These are phyloP conservation scores for Penstemon newberryi DNA, from an alignment of 257 asterid species.

Conservation along the genomic window DNA sequence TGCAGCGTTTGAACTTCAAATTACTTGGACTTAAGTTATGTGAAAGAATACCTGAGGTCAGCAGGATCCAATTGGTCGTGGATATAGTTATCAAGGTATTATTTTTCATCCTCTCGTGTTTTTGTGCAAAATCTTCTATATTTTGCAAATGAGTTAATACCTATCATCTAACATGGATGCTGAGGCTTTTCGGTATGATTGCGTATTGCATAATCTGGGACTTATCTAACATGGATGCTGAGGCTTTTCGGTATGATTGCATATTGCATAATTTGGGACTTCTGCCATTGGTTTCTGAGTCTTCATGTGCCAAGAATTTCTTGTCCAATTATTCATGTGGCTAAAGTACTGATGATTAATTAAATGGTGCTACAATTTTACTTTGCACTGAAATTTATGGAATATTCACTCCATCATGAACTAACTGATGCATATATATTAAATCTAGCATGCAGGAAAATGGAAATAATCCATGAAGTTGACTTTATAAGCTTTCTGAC, in stretches of 20 bases:
- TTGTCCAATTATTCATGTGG: not conserved
- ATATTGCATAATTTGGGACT: conserved; percentile 13
- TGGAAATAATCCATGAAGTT: conserved; percentile 16
- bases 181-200: conserved; percentile 13
- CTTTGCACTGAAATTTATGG: not conserved
- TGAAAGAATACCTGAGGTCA: conserved; percentile 65
- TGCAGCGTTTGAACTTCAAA: conserved; percentile 87
- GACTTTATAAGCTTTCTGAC: conserved; percentile 4
- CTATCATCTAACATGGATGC: conserved; percentile 15
- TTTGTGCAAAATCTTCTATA: not conserved
- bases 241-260: not conserved
- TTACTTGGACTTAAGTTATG: conserved; percentile 82
- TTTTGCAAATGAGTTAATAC: not conserved
- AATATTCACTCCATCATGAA: conserved; percentile 19
- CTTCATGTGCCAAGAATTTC: not conserved
- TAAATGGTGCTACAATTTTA: not conserved
- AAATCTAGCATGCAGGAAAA: not conserved
- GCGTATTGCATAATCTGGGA: not conserved
- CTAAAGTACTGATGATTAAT: not conserved
- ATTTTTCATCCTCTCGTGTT: not conserved
- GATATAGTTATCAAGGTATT: conserved; percentile 76
- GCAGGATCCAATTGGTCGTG: conserved; percentile 44
- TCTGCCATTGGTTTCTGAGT: conserved; percentile 12
- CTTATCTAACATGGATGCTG: conserved; percentile 17
- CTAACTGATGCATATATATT: conserved; percentile 5